These are phyloP conservation scores for Penicillium olsonii DNA, from an alignment of 2,329 filamentous ascomycete species.

Conservation along the genomic window DNA sequence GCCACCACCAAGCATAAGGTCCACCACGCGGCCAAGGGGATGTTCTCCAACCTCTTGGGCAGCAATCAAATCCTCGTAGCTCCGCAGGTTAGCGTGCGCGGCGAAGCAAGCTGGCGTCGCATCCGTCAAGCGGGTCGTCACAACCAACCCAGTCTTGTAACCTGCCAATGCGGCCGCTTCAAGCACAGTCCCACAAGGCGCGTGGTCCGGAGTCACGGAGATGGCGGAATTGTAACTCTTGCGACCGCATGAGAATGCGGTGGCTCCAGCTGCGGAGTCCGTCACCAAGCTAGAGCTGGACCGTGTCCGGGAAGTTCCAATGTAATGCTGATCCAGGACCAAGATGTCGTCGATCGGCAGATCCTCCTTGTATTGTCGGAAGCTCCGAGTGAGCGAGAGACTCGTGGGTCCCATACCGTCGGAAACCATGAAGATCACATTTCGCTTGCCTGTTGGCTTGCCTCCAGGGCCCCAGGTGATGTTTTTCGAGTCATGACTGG, in stretches of 20 bases:
- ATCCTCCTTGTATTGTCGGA: slow-evolving; percentile 73
- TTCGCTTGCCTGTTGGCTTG: slow-evolving; percentile 70
- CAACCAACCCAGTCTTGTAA: slow-evolving; percentile 89
- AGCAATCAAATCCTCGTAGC: slow-evolving; percentile 87
- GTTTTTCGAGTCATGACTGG: slow-evolving; percentile 26
- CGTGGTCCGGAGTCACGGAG: slow-evolving; percentile 78
- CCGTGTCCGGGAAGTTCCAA: slow-evolving; percentile 84
- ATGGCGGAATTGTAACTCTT: slow-evolving; percentile 99
- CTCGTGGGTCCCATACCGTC: slow-evolving; percentile 98
- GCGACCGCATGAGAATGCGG: slow-evolving; percentile 85
- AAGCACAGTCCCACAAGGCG: slow-evolving; percentile 86
- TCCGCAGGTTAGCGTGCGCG: slow-evolving; percentile 76
- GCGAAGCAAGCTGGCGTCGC: slow-evolving; percentile 96
- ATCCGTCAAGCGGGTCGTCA: slow-evolving; percentile 93
- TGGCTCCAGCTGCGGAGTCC: slow-evolving; percentile 95
- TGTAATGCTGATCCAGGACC: slow-evolving; percentile 81
- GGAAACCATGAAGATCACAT: slow-evolving; percentile 98
- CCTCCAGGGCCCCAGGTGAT: slow-evolving; percentile 40
- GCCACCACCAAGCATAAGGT: slow-evolving; percentile 90
- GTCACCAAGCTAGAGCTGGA: slow-evolving; percentile 85
- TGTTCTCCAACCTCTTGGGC: slow-evolving; percentile 89
- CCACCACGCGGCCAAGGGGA: slow-evolving; percentile 81
- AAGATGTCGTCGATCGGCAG: slow-evolving; percentile 76
- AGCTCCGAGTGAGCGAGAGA: slow-evolving; percentile 81
- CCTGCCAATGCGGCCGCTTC: slow-evolving; percentile 92